Base-by-base conservation (phyloP, 1,139 yeast genomes). In the Geotrichum reessii region DNA sequence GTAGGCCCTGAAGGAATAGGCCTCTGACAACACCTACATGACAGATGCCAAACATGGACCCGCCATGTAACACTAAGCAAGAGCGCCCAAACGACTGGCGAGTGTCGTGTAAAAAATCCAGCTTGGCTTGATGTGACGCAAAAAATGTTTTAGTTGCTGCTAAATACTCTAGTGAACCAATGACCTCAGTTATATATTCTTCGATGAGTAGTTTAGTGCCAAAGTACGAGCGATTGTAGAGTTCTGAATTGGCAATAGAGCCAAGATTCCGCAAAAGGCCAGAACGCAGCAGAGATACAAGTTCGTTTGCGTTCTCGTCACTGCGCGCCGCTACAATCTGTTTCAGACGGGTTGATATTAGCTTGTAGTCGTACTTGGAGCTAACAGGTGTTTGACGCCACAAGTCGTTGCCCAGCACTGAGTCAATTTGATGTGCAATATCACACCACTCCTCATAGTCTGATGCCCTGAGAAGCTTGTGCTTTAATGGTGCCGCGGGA, bases 21-120 rank as follows among this genome's bases (percentile, higher is more conserved):
- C 95, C 93, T 64, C 87, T 87, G 7, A 92, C 88, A 1, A 92
- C 96, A 1, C 99, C 99, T 53, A 93, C 72, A 71, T 93, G 99
- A 68, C 96, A 91, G 62, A 93, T 76, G 0, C 98, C 98, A 74
- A 92, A 93, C 28, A 93, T 74, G 0, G 97, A 87, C 0, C 98
- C 98, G 31, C 99, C 98, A 72, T 93, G 97, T 33, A 93, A 76
- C 42, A 93, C 82, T 61, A 93, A 76, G 0, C 97, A 97, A 0
- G 97, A 90, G 57, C 90, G 82, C 0, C 99, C 99, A 71, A 87
- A 83, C 0, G 96, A 86, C 69, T 91, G 93, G 66, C 93, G 81
- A 2, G 96, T 89, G 69, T 93, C 95, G 69, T 88, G 96, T 71
- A 90, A 92, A 69, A 91, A 90, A 65, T 91, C 90, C 53, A 89